A percentile compares a stretch with the other conserved stretches of the same genome.
Evolutionary conservation across 805 yeast species (phyloP).

Genomic region (Debaryomyces prosopidis): DNA sequence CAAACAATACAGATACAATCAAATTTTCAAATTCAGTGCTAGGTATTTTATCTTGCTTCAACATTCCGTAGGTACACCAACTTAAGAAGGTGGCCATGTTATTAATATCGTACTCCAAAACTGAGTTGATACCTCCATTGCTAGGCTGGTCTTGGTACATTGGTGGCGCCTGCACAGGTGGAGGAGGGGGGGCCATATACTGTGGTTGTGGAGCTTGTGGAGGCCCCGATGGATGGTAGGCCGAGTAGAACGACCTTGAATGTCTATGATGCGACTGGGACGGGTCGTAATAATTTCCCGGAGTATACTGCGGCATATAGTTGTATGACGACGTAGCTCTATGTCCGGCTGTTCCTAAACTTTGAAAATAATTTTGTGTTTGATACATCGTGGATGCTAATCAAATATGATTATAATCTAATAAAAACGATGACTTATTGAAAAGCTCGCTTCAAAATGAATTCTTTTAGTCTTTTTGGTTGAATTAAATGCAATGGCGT

Average conservation of each 20-base stretch:
- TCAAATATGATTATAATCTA: neutral
- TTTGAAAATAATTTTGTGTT: constrained; percentile 19
- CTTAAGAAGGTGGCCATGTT: constrained; percentile 80
- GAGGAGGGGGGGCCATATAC: constrained; percentile 6
- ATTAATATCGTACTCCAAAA: constrained; percentile 75
- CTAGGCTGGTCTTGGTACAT: constrained; percentile 16
- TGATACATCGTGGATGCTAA: constrained; percentile 15
- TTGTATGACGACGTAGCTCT: constrained; percentile 30
- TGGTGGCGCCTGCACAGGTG: constrained; percentile 6
- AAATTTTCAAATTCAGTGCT: constrained; percentile 55
- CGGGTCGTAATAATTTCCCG: constrained; percentile 7
- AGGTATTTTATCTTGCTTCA: constrained; percentile 51
- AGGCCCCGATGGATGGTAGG: constrained; percentile 2
- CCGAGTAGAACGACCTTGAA: constrained; percentile 12
- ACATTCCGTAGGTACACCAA: constrained; percentile 69
- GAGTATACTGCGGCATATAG: constrained; percentile 21
- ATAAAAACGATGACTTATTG: constrained; percentile 34
- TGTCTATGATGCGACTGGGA: constrained; percentile 6
- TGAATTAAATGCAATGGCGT: neutral
- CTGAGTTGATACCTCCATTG: constrained; percentile 75
- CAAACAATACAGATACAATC: constrained; percentile 68
- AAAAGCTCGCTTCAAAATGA: constrained; percentile 33
- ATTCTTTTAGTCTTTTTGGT: neutral
- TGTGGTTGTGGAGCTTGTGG: constrained; percentile 5
- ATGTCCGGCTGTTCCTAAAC: constrained; percentile 41